These are phyloP conservation scores for Tilletia walkeri DNA, from an alignment of 1,284 basidiomycete species.

Conservation along the genomic window DNA sequence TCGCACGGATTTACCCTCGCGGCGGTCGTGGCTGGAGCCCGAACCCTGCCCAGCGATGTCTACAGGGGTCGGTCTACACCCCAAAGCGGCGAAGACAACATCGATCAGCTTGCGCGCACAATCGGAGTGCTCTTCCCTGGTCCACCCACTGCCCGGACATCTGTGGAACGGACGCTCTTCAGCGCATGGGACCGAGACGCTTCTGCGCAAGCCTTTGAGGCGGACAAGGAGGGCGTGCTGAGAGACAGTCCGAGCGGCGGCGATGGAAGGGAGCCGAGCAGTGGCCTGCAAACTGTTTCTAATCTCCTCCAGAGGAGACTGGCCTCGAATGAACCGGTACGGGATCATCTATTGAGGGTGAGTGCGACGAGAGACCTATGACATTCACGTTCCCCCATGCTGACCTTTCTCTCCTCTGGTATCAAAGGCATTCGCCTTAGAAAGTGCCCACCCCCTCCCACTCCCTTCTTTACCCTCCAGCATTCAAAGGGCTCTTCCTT, in stretches of 20 bases:
- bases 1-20: constrained; percentile 12
- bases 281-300: neutral
- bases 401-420: neutral
- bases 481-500: too few relatives aligned
- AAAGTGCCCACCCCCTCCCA: constrained; percentile 12
- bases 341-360: constrained; percentile 4
- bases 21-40: neutral
- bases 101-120: neutral
- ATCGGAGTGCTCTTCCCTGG: constrained; percentile 3
- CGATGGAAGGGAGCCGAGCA: neutral
- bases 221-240: neutral
- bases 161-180: neutral
- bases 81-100: too few relatives aligned
- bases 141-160: neutral
- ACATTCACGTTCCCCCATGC: neutral
- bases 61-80: too few relatives aligned
- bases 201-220: neutral
- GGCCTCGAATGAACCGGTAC: constrained; percentile 1
- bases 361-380: neutral
- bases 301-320: neutral
- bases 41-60: too few relatives aligned
- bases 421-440: neutral
- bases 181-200: constrained; percentile 7
- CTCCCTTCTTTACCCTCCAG: neutral
- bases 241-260: too few relatives aligned